phyloP scores from a whole-genome alignment of 2,329 filamentous ascomycete genomes.

The Diaporthe destruens region DNA sequence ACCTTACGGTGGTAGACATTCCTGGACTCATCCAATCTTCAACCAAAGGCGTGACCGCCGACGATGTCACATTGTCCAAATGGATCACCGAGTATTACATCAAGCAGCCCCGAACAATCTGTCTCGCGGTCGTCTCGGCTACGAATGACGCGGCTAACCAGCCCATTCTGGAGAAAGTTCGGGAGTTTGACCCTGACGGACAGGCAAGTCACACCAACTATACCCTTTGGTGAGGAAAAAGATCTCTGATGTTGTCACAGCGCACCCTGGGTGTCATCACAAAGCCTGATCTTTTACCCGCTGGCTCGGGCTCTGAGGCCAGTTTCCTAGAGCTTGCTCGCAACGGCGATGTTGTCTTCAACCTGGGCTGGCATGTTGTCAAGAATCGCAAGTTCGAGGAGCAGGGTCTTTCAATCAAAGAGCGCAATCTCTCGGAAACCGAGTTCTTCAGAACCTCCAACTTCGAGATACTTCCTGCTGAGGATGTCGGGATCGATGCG shows the following conservation, averaged over 20 bases:
- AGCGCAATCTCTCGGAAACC: constrained; percentile 17
- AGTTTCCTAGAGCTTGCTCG: constrained; percentile 30
- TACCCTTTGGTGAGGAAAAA: too few relatives aligned
- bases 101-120: constrained; percentile 16
- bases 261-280: constrained; percentile 31
- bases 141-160: constrained; percentile 36
- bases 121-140: constrained; percentile 17
- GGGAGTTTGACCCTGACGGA: constrained; percentile 23
- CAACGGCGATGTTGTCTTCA: constrained; percentile 38
- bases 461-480: background rate
- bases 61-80: too few relatives aligned
- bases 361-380: constrained; percentile 57
- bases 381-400: constrained; percentile 72
- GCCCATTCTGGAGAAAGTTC: constrained; percentile 11
- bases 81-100: constrained; percentile 27
- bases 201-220: background rate
- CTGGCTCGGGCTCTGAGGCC: constrained; percentile 14
- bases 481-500: background rate
- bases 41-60: background rate
- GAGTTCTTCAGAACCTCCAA: background rate
- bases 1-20: constrained; percentile 32
- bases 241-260: background rate
- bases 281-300: background rate
- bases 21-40: constrained; percentile 32
- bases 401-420: background rate